Evolutionary conservation across 2,329 filamentous ascomycete genomes (phyloP), one percentile per base, ranked within the genome.

Genomic region (Sordariomycetes sp.): DNA sequence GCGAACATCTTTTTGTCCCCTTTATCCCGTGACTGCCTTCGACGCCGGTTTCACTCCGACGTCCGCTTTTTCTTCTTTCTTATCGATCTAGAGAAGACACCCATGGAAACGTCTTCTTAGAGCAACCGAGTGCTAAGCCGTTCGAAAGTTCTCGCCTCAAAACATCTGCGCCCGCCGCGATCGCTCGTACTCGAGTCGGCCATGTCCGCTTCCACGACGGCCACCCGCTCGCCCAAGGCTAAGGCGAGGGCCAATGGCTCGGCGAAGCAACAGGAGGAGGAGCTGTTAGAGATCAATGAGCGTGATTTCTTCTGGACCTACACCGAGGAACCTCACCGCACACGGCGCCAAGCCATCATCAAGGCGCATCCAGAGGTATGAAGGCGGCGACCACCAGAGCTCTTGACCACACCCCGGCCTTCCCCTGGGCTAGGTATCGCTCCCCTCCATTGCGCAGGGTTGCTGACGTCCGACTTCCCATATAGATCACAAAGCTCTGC

Each of bases 241-340:
- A 57, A 57, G 48, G 34, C 55, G n/a, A 20, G 48, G 25, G 48
- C n/a, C 22, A 53, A 57, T 57, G 55, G 46, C 22, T 52, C 55
- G 24, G 51, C 51, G 16, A 54, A 54, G 57, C 35, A 53, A 25
- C 35, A 58, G 5, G 35, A 60, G 28, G 54, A 59, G 22, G 55
- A 60, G 20, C 57, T 59, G 20, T 57, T 61, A 22, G 60, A 62
- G 55, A 57, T 57, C 59, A 60, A 61, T 58, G 61, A 74, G 59
- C 68, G 72, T 57, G 72, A 80, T 71, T 97, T 97, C 79, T 96
- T 96, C 76, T 97, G 95, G 94, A 96, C 94, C 48, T 97, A 99
- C 70, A 97, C 94, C 11, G 94, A 99, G 72, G 94, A 99, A 74
- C 94, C 94, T 61, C 94, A 99, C 74, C 85, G 91, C 65, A 94